Evolutionary conservation across 148 eudicot species (phyloP).

Genomic region (Vaccinium macrocarpon): DNA sequence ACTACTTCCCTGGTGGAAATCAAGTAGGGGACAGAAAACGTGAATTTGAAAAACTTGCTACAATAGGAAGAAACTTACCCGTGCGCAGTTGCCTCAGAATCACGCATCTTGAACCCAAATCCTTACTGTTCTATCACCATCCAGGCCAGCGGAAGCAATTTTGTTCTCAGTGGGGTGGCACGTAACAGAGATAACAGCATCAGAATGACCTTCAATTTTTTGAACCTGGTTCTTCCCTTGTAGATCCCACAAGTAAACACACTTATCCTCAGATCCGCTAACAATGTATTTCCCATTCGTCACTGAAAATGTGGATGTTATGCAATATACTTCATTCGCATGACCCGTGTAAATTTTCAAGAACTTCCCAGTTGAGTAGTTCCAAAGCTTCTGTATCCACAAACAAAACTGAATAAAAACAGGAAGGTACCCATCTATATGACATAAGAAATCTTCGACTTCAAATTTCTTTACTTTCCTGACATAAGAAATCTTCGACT

Average conservation of each 20-base stretch:
- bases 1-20: not conserved
- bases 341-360: constrained; percentile 80
- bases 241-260: constrained; percentile 88
- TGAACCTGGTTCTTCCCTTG: constrained; percentile 75
- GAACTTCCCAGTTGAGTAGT: constrained; percentile 68
- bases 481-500: not conserved
- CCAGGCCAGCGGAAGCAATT: constrained; percentile 86
- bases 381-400: constrained; percentile 84
- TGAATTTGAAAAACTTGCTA: not conserved
- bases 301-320: constrained; percentile 80
- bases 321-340: constrained; percentile 56
- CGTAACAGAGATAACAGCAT: constrained; percentile 72
- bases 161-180: constrained; percentile 80
- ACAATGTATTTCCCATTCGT: constrained; percentile 81
- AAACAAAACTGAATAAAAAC: constrained; percentile 6
- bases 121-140: constrained; percentile 65
- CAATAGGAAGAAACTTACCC: not conserved
- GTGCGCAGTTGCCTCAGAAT: not conserved
- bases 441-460: not conserved
- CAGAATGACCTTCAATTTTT: constrained; percentile 88
- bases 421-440: not conserved
- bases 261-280: constrained; percentile 86
- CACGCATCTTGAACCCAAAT: constrained; percentile 69
- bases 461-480: not conserved
- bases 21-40: not conserved